These are phyloP conservation scores for Clonostachys solani DNA, from an alignment of 2,329 filamentous ascomycete species.

Conservation along the genomic window DNA sequence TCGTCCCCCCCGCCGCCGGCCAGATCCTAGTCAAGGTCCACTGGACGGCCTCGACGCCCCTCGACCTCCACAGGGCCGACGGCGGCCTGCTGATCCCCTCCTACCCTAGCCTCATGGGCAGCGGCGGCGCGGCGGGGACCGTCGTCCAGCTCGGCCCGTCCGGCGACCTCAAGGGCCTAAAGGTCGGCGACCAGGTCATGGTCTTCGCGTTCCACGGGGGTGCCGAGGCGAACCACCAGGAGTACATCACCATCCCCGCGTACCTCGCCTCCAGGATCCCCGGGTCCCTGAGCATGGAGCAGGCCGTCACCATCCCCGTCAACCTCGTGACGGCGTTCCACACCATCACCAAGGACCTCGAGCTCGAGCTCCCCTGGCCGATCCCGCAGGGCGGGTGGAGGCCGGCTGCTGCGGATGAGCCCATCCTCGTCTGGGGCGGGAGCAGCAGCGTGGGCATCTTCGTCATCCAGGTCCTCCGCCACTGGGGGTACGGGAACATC, in stretches of 20 bases:
- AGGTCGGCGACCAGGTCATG: slow-evolving; percentile 50
- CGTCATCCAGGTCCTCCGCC: slow-evolving; percentile 41
- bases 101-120: slow-evolving; percentile 45
- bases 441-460: slow-evolving; percentile 47
- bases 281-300: slow-evolving; percentile 28
- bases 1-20: slow-evolving; percentile 25
- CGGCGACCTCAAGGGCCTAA: slow-evolving; percentile 27
- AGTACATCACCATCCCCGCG: slow-evolving; percentile 46
- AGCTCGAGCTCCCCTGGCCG: slow-evolving; percentile 53
- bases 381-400: slow-evolving; percentile 32
- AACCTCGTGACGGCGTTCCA: slow-evolving; percentile 59
- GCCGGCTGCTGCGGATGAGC: slow-evolving; percentile 24
- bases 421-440: slow-evolving; percentile 48
- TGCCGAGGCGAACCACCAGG: slow-evolving; percentile 49
- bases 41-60: slow-evolving; percentile 57
- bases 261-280: slow-evolving; percentile 43
- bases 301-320: slow-evolving; percentile 49
- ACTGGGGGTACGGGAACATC: slow-evolving; percentile 48
- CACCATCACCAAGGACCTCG: slow-evolving; percentile 41
- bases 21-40: slow-evolving; percentile 50
- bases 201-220: slow-evolving; percentile 43
- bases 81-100: slow-evolving; percentile 48
- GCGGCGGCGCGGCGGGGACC: slow-evolving; percentile 43
- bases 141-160: slow-evolving; percentile 42
- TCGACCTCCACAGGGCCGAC: slow-evolving; percentile 59